A percentile compares a stretch with the other conserved stretches of the same genome.
Conservation (phyloP, 2,329 filamentous ascomycete genomes). For the Cordyceps tenuipes region DNA sequence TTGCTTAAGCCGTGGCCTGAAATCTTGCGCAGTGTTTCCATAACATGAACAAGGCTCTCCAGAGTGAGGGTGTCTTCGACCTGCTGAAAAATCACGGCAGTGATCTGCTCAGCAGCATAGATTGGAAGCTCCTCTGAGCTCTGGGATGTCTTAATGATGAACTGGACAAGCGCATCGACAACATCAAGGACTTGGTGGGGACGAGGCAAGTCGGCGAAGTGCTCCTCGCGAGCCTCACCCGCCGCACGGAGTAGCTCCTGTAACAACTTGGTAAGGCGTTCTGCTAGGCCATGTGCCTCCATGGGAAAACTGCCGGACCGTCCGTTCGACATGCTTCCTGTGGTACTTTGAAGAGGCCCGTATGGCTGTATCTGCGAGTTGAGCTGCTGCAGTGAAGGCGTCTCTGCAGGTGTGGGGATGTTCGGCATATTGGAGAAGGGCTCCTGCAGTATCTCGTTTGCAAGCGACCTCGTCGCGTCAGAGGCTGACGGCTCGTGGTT, state of each 20-base stretch:
- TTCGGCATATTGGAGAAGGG: conserved; percentile 49
- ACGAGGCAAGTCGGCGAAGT: conserved; percentile 50
- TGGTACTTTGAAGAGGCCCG: conserved; percentile 39
- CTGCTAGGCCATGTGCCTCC: conserved; percentile 44
- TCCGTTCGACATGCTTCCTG: conserved; percentile 38
- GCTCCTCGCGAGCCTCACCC: conserved; percentile 46
- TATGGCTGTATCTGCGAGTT: conserved; percentile 48
- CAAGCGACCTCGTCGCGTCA: conserved; percentile 52
- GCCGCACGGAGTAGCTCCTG: conserved; percentile 48
- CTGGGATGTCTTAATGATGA: conserved; percentile 56
- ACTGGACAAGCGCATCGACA: conserved; percentile 52
- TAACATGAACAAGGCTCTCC: conserved; percentile 54
- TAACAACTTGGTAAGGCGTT: conserved; percentile 50
- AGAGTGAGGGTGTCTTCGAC: conserved; percentile 48
- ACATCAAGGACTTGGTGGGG: conserved; percentile 53
- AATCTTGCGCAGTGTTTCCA: conserved; percentile 54
- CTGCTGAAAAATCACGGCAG: conserved; percentile 45
- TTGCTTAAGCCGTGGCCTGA: conserved; percentile 45
- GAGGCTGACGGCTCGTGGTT: conserved; percentile 48
- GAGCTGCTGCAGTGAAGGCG: conserved; percentile 46
- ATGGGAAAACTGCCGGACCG: conserved; percentile 39
- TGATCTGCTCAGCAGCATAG: conserved; percentile 53
- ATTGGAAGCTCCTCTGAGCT: conserved; percentile 52
- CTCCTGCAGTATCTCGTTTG: conserved; percentile 57
- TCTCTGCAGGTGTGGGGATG: conserved; percentile 51